These are phyloP conservation scores for Cutaneotrichosporon sp. DNA, from an alignment of 1,284 basidiomycete genomes.

Conservation along the genomic window DNA sequence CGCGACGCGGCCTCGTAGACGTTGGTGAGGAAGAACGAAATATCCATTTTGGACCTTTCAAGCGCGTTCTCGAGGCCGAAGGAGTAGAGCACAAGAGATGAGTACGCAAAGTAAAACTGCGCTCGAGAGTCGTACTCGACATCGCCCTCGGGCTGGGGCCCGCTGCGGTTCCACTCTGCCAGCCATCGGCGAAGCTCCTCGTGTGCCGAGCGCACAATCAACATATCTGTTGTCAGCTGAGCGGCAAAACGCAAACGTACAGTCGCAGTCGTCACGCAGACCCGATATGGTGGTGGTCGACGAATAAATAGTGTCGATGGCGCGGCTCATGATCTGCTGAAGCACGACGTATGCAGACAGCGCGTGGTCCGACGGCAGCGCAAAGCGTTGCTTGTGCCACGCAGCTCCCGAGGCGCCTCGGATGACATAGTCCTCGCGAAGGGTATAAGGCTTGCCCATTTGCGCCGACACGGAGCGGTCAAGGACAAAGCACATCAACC, in stretches of 20 bases:
- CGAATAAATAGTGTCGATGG: constrained; percentile 84
- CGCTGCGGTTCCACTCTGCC: constrained; percentile 28
- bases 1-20: constrained; percentile 65
- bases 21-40: constrained; percentile 79
- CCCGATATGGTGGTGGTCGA: constrained; percentile 75
- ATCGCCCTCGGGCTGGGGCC: neutral
- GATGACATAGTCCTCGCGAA: constrained; percentile 66
- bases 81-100: constrained; percentile 80
- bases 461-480: constrained; percentile 84
- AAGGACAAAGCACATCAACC: constrained; percentile 84
- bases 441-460: constrained; percentile 49
- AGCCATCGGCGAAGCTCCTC: constrained; percentile 43
- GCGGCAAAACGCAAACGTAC: constrained; percentile 58
- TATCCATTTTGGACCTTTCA: constrained; percentile 58
- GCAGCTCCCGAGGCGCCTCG: constrained; percentile 71
- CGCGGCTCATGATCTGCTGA: constrained; percentile 79
- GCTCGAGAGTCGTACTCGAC: constrained; percentile 44
- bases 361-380: constrained; percentile 57
- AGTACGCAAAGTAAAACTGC: constrained; percentile 76
- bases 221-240: constrained; percentile 42
- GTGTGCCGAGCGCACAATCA: constrained; percentile 42
- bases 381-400: constrained; percentile 55
- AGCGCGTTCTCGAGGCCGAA: constrained; percentile 92
- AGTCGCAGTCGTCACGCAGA: constrained; percentile 80
- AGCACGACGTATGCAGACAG: constrained; percentile 55